These are phyloP conservation scores for Claviceps fusiformis DNA, from an alignment of 2,329 filamentous ascomycete genomes.

Conservation along the genomic window DNA sequence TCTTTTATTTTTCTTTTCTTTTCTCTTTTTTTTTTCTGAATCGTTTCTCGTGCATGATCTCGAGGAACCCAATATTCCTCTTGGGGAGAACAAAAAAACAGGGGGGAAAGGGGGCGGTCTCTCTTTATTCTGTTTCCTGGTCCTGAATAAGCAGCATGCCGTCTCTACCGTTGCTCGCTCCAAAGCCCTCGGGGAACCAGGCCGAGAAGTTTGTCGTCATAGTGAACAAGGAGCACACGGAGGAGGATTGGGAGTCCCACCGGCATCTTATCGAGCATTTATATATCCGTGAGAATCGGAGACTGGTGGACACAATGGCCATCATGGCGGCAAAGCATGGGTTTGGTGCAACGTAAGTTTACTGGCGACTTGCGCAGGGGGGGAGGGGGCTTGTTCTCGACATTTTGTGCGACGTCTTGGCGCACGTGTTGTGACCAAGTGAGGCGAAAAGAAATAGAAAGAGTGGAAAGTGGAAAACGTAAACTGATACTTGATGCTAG, in stretches of 20 bases:
- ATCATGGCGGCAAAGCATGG: constrained; percentile 20
- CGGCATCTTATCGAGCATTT: constrained; percentile 19
- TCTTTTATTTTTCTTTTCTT: neutral
- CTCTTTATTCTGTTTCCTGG: too few species aligned
- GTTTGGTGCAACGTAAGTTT: constrained; percentile 24
- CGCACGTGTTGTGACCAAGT: neutral
- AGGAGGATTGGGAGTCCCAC: constrained; percentile 21
- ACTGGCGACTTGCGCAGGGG: neutral
- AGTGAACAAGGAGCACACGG: constrained; percentile 21
- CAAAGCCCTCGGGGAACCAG: constrained; percentile 18
- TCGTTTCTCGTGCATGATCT: neutral
- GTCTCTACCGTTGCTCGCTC: constrained; percentile 19
- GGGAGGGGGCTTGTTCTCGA: neutral
- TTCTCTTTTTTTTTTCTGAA: too few species aligned
- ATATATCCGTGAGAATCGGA: constrained; percentile 22
- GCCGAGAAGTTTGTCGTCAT: constrained; percentile 12
- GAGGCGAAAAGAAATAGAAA: neutral
- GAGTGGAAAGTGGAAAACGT: neutral
- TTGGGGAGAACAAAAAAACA: neutral
- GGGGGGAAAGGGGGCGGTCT: too few species aligned
- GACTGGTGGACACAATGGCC: constrained; percentile 23
- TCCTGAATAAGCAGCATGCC: constrained; percentile 5
- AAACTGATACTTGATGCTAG: constrained; percentile 8
- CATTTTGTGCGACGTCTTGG: neutral
- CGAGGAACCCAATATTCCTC: neutral